Evolutionary conservation across 2,329 filamentous ascomycete species (phyloP), one percentile per base, ranked within the genome.

Genomic region (Cryphonectria naterciae): DNA sequence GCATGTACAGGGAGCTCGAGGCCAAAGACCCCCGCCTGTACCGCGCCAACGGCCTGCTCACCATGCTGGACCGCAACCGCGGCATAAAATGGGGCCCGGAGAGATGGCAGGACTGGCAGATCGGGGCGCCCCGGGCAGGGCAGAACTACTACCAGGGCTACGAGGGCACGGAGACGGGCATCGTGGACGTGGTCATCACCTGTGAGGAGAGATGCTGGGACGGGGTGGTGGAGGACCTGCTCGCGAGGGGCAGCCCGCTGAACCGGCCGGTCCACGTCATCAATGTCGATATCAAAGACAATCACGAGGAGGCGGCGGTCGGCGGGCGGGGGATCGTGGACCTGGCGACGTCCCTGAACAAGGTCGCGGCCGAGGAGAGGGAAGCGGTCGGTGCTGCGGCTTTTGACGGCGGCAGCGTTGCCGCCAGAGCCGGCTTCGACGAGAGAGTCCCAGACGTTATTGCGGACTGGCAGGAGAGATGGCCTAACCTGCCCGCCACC

Each of bases 141-240:
- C 91, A 94, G 74, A 84, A 89, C 54, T 87, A 87, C 61, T 92
- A 98, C 79, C 90, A 92, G 78, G 96, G 96, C 35, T 90, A 90
- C 70, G 80, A 87, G 25, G 96, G 96, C 22, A 92, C 93, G 10
- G 96, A 99, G 80, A 92, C 91, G 10, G 96, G 96, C 8, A 86
- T 97, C 4, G 95, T 97, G 0, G 96, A 99, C 79, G 85, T 98
- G 8, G 95, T 99, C 71, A 95, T 99, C 75, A 99, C 96, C 0
- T 99, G 96, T 78, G 96, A 99, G 81, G 96, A 99, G 82, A 87
- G 96, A 72, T 99, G 96, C 79, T 99, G 97, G 94, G 96, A 99
- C 81, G 95, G 96, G 5, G 96, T 99, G 46, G 88, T 99, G 15
- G 96, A 99, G 77, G 95, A 99, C 79, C 85, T 99, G 67, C 89